phyloP scores from a whole-genome alignment of 345 rosid genomes.

The Viola odorata region DNA sequence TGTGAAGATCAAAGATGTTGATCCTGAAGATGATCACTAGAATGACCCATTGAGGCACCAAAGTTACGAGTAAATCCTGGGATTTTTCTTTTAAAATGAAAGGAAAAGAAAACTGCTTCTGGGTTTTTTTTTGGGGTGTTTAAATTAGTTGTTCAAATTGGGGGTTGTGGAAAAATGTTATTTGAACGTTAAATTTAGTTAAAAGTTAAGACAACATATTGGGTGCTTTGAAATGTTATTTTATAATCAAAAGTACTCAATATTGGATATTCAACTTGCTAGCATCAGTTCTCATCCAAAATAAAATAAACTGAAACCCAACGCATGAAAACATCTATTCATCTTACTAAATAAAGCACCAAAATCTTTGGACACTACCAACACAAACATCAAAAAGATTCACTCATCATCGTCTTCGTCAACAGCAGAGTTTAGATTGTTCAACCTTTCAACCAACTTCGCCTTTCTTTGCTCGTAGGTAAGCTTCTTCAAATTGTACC shows the following conservation, averaged over 20 bases:
- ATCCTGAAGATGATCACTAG: constrained; percentile 52
- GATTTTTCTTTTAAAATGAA: too few species aligned
- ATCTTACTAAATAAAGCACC: neutral
- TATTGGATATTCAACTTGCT: too few species aligned
- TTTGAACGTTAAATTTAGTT: too few species aligned
- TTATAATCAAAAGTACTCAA: too few species aligned
- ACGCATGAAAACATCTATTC: neutral
- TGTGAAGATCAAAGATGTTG: constrained; percentile 76
- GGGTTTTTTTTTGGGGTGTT: too few species aligned
- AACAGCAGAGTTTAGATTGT: constrained; percentile 43
- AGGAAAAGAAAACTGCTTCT: too few species aligned
- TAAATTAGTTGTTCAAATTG: too few species aligned
- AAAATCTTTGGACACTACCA: neutral
- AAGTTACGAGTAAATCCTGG: too few species aligned
- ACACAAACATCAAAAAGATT: neutral
- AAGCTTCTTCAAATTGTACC: constrained; percentile 75
- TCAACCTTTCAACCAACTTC: constrained; percentile 64
- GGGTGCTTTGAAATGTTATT: too few species aligned
- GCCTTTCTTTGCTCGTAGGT: constrained; percentile 74
- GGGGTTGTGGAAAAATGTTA: too few species aligned
- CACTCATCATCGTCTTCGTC: constrained; percentile 29
- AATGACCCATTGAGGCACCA: neutral
- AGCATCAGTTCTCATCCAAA: neutral
- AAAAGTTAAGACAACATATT: too few species aligned
- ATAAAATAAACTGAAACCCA: neutral